Base-by-base conservation (phyloP, 306 rosid genomes). In the Hippophae gyantsensis region DNA sequence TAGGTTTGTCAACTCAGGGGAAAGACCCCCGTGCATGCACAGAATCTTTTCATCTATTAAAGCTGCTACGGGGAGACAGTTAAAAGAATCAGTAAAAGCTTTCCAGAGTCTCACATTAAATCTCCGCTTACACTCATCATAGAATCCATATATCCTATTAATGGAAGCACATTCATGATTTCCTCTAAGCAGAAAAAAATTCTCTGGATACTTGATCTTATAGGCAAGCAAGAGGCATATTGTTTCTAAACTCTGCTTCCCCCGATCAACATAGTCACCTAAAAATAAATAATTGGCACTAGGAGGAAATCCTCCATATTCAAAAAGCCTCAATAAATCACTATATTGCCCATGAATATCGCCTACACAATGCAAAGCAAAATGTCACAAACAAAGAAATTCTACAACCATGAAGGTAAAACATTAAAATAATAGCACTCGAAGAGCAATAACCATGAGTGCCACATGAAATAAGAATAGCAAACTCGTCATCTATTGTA, bases 1-100 rank as follows among this genome's bases (percentile, higher is more conserved):
- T 78, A 89, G 78, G 69, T 81, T 73, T 38, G 78, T 60, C 50
- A 89, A 76, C 65, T 86, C 97, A 48, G 97, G 95, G 56, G 97
- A 89, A 63, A 89, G 97, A 65, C 97, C 97, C 72, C 97, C 97
- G 69, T 89, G 97, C 97, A 89, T 86, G 78, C 97, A 89, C 75
- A 89, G 77, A 67, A 89, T 89, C 60, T 84, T 89, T 77, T 89
- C 95, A 65, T 86, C 95, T 65, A 89, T 73, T 64, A 89, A 77
- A 68, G 97, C 97, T 40, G 97, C 95, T 63, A 89, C 95, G 62
- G 95, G 97, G 56, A 89, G 97, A 68, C 89, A 84, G 74, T 89
- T 89, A 69, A 89, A 89, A 74, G 76, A 72, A 41, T 89, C 97
- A 0, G 92, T 84, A 58, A 89, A 89, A 51, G 93, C 74, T 74